Evolutionary conservation across 2,329 filamentous ascomycete genomes (phyloP), one percentile per base, ranked within the genome.

Genomic region (Arthroderma uncinatum): DNA sequence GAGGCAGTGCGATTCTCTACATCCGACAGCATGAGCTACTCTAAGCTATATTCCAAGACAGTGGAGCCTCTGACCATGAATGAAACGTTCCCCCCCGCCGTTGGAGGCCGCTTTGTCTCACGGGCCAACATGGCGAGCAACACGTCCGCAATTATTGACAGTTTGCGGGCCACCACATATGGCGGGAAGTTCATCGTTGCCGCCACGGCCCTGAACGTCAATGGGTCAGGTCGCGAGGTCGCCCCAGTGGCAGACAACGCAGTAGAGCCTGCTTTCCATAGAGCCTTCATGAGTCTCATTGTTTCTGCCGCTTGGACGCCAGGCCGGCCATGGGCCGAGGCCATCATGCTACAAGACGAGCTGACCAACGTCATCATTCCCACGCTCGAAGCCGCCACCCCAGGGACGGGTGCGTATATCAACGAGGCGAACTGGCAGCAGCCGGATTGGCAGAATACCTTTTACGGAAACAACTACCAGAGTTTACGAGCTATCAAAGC

Each of bases 371-470:
- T 14, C 6, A 28, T 56, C 10, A 9, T 56, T 10, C 55, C 55
- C 3, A 19, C 23, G 4, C 21, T 56, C 19, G 25, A 36, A n/a
- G 52, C 52, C 10, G 12, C 28, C 36, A 33, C 53, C 16, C 73
- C 74, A 0, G 63, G 67, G 39, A 66, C 67, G 2, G 70, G 71
- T 2, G 64, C 63, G 4, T 76, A 77, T 58, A 60, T 74, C 57
- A 76, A 75, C 55, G 74, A 76, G 55, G 65, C 54, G 6, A 23
- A 52, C 21, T 16, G 34, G 63, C 66, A 66, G 37, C 69, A 76
- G 62, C 68, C 67, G 0, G 64, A 74, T 59, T 75, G 67, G 63
- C 64, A 74, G 63, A 48, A 68, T 33, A 67, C 67, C 0, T 76
- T 74, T 60, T 76, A 72, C 58, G 73, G 74, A 3, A 57, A 56